Base-by-base conservation (phyloP, 1,284 basidiomycete species). In the Paramarasmius palmivorus region DNA sequence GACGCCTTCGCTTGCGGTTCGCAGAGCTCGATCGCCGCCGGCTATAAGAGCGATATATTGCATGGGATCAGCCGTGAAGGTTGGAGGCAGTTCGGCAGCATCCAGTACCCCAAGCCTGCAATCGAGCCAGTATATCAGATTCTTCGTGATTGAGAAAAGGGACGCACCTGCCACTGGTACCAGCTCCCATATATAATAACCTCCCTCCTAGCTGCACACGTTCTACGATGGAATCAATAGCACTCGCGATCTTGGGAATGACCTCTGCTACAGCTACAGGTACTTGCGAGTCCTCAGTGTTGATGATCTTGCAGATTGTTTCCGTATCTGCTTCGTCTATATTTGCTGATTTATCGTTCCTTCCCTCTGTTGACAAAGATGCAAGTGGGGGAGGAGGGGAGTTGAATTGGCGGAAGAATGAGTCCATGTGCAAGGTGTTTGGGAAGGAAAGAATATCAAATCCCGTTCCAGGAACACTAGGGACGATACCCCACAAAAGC, bases 161-260 rank as follows among this genome's bases (percentile, higher is more conserved):
- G 17, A 55, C 57, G 12, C 38, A 69, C 68, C 68, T 62, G 35
- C 69, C 69, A 35, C 68, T 69, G 4, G 64, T 67, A 14, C 69
- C 68, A 6, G 68, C 68, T 25, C 69, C 69, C 55, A 71, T 65
- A 50, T 68, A 70, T 17, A 70, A 42, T 22, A 71, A 55, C 23
- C 69, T 61, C 22, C 69, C 68, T 36, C 63, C 63, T 12, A 59
- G 45, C 41, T 50, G 52, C 36, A 69, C 57, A 14, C 65, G 57
- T 17, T 63, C 62, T 4, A 61, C 61, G 41, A 68, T 66, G 4
- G 56, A 52, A 54, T 70, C 69, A 23, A 71, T 66, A 12, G 61
- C 59, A 6, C 58, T 49, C 25, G 68, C 63, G 15, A 71, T 66
- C 29, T 58, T 59, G 1, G 62, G 63, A 15, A 65, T 54, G 46